Evolutionary conservation across 176 grass and related monocot species (phyloP), one percentile per base, ranked within the genome.

Genomic region (Puya raimondii): DNA sequence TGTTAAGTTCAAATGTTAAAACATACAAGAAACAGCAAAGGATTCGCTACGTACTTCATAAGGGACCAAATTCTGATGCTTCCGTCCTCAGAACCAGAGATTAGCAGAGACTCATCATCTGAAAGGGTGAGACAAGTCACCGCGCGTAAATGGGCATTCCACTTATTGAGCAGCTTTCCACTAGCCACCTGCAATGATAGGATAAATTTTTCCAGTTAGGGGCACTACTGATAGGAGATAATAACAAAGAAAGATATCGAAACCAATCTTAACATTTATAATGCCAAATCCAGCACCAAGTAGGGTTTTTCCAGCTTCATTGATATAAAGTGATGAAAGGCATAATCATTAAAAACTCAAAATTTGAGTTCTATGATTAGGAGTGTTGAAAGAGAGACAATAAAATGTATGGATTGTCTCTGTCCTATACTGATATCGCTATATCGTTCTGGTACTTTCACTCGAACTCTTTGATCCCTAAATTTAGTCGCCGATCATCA

Each of bases 31-130:
- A 53, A 71, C 33, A 0, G 33, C 4, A 42, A 42, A 42, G 6
- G 33, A 42, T 42, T 6, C 0, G 5, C 33, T 71, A 64, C 84
- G 76, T 90, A 92, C 86, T 51, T 92, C 65, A 92, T 71, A 61
- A 97, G 84, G 76, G 85, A 87, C 93, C 93, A 97, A 87, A 97
- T 86, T 78, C 78, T 87, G 70, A 97, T 70, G 64, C 57, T 70
- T 50, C 88, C 93, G 50, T 90, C 88, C 50, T 83, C 84, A 59
- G 84, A 87, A 25, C 84, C 89, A 13, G 86, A 97, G 51, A 97
- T 86, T 69, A 92, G 85, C 54, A 92, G 52, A 49, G 83, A 90
- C 14, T 85, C 82, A 18, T 85, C 82, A 58, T 89, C 84, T 54
- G 81, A 92, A 12, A 96, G 83, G 1, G 65, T 65, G 49, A 97